Conservation (phyloP, 768 basidiomycete species). For the Tulasnella sp. region DNA sequence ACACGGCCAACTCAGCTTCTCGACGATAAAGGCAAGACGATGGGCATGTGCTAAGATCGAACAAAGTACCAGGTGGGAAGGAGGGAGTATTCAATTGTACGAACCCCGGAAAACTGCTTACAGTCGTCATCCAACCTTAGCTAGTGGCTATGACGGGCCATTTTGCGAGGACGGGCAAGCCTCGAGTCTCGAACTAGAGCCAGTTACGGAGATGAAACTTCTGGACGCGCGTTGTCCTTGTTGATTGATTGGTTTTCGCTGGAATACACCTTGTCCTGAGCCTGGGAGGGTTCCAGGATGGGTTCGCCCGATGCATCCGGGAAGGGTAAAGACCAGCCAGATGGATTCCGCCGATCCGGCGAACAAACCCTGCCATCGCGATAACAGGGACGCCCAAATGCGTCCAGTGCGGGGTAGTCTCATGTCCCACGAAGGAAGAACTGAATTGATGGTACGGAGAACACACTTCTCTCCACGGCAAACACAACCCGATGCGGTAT, state of each 20-base stretch:
- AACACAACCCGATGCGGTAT: slow-evolving; percentile 17
- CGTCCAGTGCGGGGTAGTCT: background rate
- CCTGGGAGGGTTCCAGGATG: background rate
- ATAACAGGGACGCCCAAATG: slow-evolving; percentile 3
- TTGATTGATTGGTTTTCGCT: background rate
- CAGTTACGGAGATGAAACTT: background rate
- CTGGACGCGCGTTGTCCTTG: background rate
- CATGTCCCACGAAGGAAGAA: background rate
- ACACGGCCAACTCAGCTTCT: slow-evolving; percentile 6
- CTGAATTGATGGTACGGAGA: slow-evolving; percentile 10
- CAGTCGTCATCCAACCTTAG: background rate
- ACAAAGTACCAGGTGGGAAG: background rate
- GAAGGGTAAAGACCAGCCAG: background rate
- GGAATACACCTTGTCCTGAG: background rate
- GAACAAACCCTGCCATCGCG: background rate
- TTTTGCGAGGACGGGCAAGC: background rate
- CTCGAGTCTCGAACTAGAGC: background rate
- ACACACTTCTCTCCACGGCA: slow-evolving; percentile 5
- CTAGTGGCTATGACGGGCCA: background rate
- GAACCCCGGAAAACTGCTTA: background rate
- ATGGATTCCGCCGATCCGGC: slow-evolving; percentile 4
- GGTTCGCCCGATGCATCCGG: background rate
- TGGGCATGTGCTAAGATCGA: background rate
- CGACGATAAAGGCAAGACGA: background rate
- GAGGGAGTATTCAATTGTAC: background rate